Conservation (phyloP, 495 filamentous ascomycete genomes). For the Tetracladium marchalianum region DNA sequence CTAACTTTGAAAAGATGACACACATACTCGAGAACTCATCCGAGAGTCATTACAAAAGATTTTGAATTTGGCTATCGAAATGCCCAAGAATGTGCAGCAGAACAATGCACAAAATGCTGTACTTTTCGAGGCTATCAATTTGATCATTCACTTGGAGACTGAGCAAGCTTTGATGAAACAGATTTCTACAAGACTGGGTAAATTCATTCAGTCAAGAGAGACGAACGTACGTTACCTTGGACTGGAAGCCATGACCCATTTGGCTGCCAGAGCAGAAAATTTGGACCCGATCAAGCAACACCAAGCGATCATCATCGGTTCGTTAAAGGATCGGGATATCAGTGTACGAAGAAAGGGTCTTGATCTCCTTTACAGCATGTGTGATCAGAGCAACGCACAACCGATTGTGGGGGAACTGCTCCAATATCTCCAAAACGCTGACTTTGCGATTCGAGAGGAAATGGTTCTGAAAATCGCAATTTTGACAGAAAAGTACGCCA, state of each 20-base stretch:
- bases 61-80: slow-evolving; percentile 80
- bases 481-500: slow-evolving; percentile 95
- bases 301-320: slow-evolving; percentile 88
- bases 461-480: slow-evolving; percentile 99
- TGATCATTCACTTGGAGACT: slow-evolving; percentile 97
- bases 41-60: slow-evolving; percentile 86
- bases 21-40: slow-evolving; percentile 82
- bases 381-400: slow-evolving; percentile 82
- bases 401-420: slow-evolving; percentile 90
- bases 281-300: slow-evolving; percentile 98
- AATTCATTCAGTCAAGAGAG: slow-evolving; percentile 93
- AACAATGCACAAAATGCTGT: slow-evolving; percentile 99
- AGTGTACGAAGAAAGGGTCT: slow-evolving; percentile 92
- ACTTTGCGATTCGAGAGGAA: slow-evolving; percentile 96
- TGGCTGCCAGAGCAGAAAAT: slow-evolving; percentile 88
- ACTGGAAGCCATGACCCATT: slow-evolving; percentile 95
- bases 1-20: slow-evolving; percentile 55
- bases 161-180: slow-evolving; percentile 94
- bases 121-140: slow-evolving; percentile 96
- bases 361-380: slow-evolving; percentile 99
- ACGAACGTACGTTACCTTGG: slow-evolving; percentile 98
- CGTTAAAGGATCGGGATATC: slow-evolving; percentile 91
- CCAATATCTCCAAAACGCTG: slow-evolving; percentile 89
- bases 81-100: slow-evolving; percentile 97
- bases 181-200: slow-evolving; percentile 85